These are phyloP conservation scores for Cinnamomum micranthum DNA, from an alignment of 164 flowering plant species.

Conservation along the genomic window DNA sequence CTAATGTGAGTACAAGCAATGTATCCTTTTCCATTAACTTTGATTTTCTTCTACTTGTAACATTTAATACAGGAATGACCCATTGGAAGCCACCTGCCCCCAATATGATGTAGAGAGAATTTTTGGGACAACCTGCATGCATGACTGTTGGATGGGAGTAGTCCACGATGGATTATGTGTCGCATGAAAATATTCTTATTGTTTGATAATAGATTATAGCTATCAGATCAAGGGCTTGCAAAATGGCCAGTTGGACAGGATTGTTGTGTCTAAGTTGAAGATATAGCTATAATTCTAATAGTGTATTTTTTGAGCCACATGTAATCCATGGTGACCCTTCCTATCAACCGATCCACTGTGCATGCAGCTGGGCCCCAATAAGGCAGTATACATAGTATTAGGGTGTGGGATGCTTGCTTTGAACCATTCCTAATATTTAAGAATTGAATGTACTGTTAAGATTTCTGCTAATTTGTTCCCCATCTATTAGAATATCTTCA, in stretches of 20 bases:
- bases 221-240: not conserved
- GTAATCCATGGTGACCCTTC: not conserved
- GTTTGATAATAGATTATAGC: not conserved
- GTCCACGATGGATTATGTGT: not conserved
- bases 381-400: not conserved
- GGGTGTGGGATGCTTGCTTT: not conserved
- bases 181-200: not conserved
- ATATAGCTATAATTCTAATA: not conserved
- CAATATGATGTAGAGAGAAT: no score
- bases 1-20: constrained; percentile 13
- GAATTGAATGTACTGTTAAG: not conserved
- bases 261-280: not conserved
- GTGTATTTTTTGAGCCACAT: not conserved
- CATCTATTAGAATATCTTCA: no score
- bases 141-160: not conserved
- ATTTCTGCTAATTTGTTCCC: not conserved
- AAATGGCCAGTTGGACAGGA: not conserved
- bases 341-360: not conserved
- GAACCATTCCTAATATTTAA: not conserved
- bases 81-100: not conserved
- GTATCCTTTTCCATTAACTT: not conserved
- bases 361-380: not conserved
- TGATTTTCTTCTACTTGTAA: not conserved
- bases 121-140: not conserved
- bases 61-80: not conserved